A percentile compares a stretch with the other conserved stretches of the same genome.
Evolutionary conservation across 495 filamentous ascomycete species (phyloP).

Genomic region (Neurospora tetrasperma): DNA sequence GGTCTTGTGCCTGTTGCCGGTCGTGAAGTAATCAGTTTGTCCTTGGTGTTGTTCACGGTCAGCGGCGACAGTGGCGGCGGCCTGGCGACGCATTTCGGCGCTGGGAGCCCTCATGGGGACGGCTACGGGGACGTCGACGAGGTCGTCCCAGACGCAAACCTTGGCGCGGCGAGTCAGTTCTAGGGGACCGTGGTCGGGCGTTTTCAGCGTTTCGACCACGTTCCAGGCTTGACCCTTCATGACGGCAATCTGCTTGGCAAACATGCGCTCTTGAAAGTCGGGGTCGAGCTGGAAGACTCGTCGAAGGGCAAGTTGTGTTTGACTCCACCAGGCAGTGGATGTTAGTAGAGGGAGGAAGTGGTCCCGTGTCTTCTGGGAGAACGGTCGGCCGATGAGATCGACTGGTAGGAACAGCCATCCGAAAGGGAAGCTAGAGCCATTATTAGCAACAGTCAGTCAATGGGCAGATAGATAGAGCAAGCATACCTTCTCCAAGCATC

Average conservation of each 20-base stretch:
- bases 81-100: constrained; percentile 59
- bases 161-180: constrained; percentile 83
- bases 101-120: constrained; percentile 78
- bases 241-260: constrained; percentile 88
- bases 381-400: constrained; percentile 90
- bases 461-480: neutral
- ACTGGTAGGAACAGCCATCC: constrained; percentile 98
- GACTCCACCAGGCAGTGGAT: constrained; percentile 91
- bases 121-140: constrained; percentile 90
- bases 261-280: constrained; percentile 98
- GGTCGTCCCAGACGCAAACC: constrained; percentile 95
- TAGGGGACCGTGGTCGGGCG: constrained; percentile 80
- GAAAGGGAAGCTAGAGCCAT: constrained; percentile 68
- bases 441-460: constrained; percentile 1
- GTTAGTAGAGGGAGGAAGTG: constrained; percentile 92
- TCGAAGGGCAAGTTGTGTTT: constrained; percentile 78
- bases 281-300: constrained; percentile 80
- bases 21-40: neutral
- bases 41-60: neutral
- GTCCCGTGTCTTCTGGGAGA: constrained; percentile 81
- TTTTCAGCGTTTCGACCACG: constrained; percentile 93
- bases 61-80: constrained; percentile 11
- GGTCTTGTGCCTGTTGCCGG: neutral
- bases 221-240: constrained; percentile 99
- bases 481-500: constrained; percentile 62